These are phyloP conservation scores for Cicer chorassanicum DNA, from an alignment of 306 rosid species.

Conservation along the genomic window DNA sequence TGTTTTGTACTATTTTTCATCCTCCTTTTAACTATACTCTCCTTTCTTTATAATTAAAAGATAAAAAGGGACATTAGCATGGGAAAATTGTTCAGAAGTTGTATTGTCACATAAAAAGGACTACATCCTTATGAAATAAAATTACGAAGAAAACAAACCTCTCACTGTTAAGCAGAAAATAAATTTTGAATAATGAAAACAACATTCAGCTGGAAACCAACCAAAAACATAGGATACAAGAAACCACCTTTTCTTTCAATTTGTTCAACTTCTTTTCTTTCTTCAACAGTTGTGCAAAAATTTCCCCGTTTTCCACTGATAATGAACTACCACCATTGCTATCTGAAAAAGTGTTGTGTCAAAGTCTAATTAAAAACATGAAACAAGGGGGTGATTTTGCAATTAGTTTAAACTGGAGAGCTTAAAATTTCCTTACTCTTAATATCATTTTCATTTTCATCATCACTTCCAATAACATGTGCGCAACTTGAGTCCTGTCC, in stretches of 20 bases:
- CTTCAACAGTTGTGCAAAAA: slow-evolving; percentile 60
- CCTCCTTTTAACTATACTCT: not conserved
- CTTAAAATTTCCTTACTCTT: slow-evolving; percentile 54
- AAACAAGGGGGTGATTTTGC: not conserved
- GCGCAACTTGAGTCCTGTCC: slow-evolving; percentile 62
- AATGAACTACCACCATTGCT: slow-evolving; percentile 52
- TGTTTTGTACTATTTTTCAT: not conserved
- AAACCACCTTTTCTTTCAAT: slow-evolving; percentile 76
- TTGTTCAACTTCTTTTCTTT: slow-evolving; percentile 62
- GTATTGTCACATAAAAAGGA: slow-evolving; percentile 19
- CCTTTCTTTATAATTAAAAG: not conserved
- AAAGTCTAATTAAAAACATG: slow-evolving; percentile 19
- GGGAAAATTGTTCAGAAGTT: slow-evolving; percentile 25
- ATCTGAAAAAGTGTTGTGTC: slow-evolving; percentile 54
- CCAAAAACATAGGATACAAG: slow-evolving; percentile 13
- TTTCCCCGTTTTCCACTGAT: slow-evolving; percentile 60
- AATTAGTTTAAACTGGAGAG: slow-evolving; percentile 23
- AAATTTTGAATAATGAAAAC: slow-evolving; percentile 22
- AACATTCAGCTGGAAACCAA: slow-evolving; percentile 17
- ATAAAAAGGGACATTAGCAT: slow-evolving; percentile 2
- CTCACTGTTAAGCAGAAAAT: slow-evolving; percentile 2
- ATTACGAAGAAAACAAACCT: slow-evolving; percentile 18
- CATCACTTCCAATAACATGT: slow-evolving; percentile 45
- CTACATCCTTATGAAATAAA: not conserved
- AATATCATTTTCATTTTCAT: slow-evolving; percentile 51